A percentile compares a stretch with the other conserved stretches of the same genome.
phyloP scores from a whole-genome alignment of 177 flowering plant species.

The Vitis hybrid region DNA sequence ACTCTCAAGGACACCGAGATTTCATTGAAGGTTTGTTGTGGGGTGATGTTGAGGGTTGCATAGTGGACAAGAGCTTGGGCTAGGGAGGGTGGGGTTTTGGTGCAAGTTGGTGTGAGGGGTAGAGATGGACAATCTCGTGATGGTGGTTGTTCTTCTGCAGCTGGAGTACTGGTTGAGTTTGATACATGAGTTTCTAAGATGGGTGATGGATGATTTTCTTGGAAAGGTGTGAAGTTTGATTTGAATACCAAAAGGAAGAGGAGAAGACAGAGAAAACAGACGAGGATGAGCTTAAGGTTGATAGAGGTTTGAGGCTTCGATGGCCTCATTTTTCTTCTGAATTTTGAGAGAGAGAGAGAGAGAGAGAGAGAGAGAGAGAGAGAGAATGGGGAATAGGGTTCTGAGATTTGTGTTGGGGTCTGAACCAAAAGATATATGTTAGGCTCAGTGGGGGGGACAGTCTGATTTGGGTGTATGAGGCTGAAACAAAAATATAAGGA shows the following conservation, averaged over 20 bases:
- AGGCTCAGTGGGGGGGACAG: too few species aligned
- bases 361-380: not conserved
- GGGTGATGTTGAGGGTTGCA: conserved; percentile 70
- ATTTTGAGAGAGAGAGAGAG: conserved; percentile 2
- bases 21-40: conserved; percentile 70
- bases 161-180: not conserved
- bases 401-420: not conserved
- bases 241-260: conserved; percentile 21
- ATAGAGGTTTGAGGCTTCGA: conserved; percentile 15
- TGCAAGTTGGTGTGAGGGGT: conserved; percentile 41
- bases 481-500: too few species aligned
- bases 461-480: too few species aligned
- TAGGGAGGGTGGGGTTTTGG: conserved; percentile 57
- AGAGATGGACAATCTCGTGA: conserved; percentile 16
- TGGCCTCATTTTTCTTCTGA: conserved; percentile 18
- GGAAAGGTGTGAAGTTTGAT: conserved; percentile 22
- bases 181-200: conserved; percentile 8
- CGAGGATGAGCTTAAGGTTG: conserved; percentile 22
- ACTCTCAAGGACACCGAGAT: conserved; percentile 49
- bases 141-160: conserved; percentile 1
- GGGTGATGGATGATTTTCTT: conserved; percentile 10
- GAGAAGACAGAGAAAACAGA: conserved; percentile 19
- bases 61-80: conserved; percentile 75
- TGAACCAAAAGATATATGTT: too few species aligned
- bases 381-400: not conserved